Conservation (phyloP, 352 stramenopile genomes). For the Globisporangium splendens region DNA sequence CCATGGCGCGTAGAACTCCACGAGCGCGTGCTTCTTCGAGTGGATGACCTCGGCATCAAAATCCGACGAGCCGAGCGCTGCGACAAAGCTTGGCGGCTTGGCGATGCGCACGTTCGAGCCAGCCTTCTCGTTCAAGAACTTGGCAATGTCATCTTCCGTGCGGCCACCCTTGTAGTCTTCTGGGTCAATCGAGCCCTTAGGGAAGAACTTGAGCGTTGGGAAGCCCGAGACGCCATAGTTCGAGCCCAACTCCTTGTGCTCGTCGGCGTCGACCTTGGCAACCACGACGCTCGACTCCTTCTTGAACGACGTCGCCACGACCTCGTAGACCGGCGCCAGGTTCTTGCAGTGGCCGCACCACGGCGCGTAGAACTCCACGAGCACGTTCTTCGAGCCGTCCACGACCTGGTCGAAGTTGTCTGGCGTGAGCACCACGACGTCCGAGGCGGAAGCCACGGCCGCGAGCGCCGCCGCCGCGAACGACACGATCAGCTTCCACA, state of each 20-base stretch:
- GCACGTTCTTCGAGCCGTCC: slow-evolving; percentile 80
- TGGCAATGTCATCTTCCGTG: slow-evolving; percentile 74
- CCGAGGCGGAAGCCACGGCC: slow-evolving; percentile 52
- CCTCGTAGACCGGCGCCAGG: slow-evolving; percentile 75
- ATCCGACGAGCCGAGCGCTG: slow-evolving; percentile 50
- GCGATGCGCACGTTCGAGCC: slow-evolving; percentile 66
- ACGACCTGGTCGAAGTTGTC: slow-evolving; percentile 83
- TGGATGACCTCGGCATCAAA: slow-evolving; percentile 82
- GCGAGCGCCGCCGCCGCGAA: slow-evolving; percentile 38
- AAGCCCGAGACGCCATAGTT: slow-evolving; percentile 90
- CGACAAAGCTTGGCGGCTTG: slow-evolving; percentile 68
- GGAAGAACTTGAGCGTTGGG: slow-evolving; percentile 93
- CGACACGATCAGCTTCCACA: slow-evolving; percentile 64
- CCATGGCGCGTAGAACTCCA: slow-evolving; percentile 95
- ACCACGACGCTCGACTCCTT: slow-evolving; percentile 82
- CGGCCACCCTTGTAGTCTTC: slow-evolving; percentile 88
- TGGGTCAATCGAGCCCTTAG: slow-evolving; percentile 63
- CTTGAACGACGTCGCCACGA: slow-evolving; percentile 86
- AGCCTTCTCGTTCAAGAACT: slow-evolving; percentile 76
- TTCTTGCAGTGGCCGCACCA: slow-evolving; percentile 83
- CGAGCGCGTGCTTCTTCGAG: slow-evolving; percentile 83
- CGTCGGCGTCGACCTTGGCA: slow-evolving; percentile 89
- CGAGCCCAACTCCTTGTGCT: slow-evolving; percentile 70
- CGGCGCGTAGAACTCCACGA: slow-evolving; percentile 81
- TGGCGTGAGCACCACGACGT: slow-evolving; percentile 76